Base-by-base conservation (phyloP, 345 rosid genomes). In the Kandelia obovata region DNA sequence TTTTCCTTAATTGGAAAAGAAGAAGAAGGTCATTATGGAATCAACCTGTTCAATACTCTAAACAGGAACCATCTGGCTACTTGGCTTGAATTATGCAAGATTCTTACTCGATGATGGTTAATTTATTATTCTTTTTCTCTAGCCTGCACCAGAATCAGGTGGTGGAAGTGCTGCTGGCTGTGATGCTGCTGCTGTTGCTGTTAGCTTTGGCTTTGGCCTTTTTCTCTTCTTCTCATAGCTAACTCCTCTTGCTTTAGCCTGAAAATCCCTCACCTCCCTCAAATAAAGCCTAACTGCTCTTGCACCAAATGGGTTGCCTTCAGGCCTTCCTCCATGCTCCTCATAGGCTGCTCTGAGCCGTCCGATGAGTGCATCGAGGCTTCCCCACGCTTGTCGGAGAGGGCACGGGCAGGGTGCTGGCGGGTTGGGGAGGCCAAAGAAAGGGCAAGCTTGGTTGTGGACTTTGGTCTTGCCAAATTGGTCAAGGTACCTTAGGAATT, bases 401-500 rank as follows among this genome's bases (percentile, higher is more conserved):
- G 97, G 98, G 69, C 98, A 93, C 8, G 92, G 92, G 66, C 98
- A 93, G 8, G 96, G 96, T 4, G 93, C 87, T 0, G 98, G 98
- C 28, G 98, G 98, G 78, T 86, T 87, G 0, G 97, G 87, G 6
- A 87, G 73, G 25, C 98, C 98, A 59, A 91, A 93, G 83, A 89
- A 93, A 23, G 96, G 94, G 75, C 98, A 92, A 21, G 79, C 75
- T 68, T 92, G 91, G 84, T 81, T 86, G 65, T 92, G 97, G 52
- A 88, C 91, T 71, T 88, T 88, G 68, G 92, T 88, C 76, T 88
- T 88, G 13, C 92, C 92, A 52, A 88, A 88, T 53, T 88, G 92
- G 66, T 88, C 91, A 2, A 88, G 82, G 75, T 88, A 88, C 46
- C 90, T 83, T 3, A 93, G 86, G 78, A 91, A 93, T 76, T 92